Base-by-base conservation (phyloP, 1,139 yeast species). In the Blastobotrys illinoisensis region DNA sequence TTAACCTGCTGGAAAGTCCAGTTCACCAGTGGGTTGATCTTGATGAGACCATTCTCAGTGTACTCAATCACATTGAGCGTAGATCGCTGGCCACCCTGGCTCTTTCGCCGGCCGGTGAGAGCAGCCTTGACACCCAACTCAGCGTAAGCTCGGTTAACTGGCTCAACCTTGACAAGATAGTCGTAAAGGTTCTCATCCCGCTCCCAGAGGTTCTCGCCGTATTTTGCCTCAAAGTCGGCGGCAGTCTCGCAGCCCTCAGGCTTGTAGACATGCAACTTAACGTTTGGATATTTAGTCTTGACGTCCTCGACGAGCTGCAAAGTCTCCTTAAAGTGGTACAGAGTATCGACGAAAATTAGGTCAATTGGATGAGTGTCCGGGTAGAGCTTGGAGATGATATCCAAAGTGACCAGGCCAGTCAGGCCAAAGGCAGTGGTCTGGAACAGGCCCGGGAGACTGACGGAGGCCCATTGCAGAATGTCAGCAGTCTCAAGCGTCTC, bases 341-440 rank as follows among this genome's bases (percentile, higher is more conserved):
- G 75, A 0, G 99, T 93, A 68, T 93, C 98, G 49, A 91, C 77
- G 67, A 91, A 93, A 3, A 93, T 86, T 56, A 91, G 76, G 56
- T 90, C 96, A 9, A 88, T 78, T 0, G 83, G 78, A 62, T 78
- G 77, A 13, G 67, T 55, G 28, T 60, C 58, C 7, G 63, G 64
- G 47, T 64, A 60, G 52, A 85, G 63, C 66, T 83, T 82, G n/a
- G 87, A 78, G 46, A 91, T 73, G 79, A 91, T 86, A 68, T 91
- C 97, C 40, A 88, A 76, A 13, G 93, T 90, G 21, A 86, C 96
- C 56, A 91, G 73, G 0, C 99, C 99, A 0, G 97, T 88, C 46
- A 93, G 77, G 0, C 99, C 99, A 71, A 91, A 89, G 1, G 98
- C 98, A 0, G 98, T 89, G 2, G 97, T 90, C 70, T 93, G 99